phyloP scores from a whole-genome alignment of 2,329 filamentous ascomycete species.

The Colletotrichum magnum region DNA sequence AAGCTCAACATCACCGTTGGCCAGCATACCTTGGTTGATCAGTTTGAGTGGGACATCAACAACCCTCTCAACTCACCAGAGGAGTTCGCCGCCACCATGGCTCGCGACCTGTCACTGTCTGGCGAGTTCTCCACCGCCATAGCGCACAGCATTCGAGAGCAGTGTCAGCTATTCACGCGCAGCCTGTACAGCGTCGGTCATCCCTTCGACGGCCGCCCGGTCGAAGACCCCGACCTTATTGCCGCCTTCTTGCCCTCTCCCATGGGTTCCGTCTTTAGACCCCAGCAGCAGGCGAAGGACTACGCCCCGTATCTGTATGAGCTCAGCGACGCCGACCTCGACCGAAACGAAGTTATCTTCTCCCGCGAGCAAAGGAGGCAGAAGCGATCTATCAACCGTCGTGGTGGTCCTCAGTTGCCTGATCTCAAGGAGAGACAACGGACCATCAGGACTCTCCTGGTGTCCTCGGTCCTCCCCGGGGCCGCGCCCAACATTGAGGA shows the following conservation, averaged over 20 bases:
- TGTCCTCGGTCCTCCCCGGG: conserved; percentile 93
- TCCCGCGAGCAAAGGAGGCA: conserved; percentile 94
- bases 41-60: conserved; percentile 99
- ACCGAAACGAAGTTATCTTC: conserved; percentile 92
- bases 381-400: conserved; percentile 93
- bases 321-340: conserved; percentile 89
- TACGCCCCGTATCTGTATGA: conserved; percentile 95
- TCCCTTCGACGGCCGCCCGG: conserved; percentile 92
- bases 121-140: conserved; percentile 98
- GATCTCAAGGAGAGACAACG: conserved; percentile 95
- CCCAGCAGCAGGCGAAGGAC: conserved; percentile 93
- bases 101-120: conserved; percentile 88
- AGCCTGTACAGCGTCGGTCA: conserved; percentile 94
- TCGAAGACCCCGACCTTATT: conserved; percentile 92
- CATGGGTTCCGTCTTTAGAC: conserved; percentile 85
- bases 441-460: conserved; percentile 91
- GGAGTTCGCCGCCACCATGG: conserved; percentile 92
- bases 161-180: conserved; percentile 93
- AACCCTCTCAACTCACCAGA: conserved; percentile 94
- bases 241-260: conserved; percentile 89
- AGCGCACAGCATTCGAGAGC: conserved; percentile 96
- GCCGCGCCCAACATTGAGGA: conserved; percentile 85
- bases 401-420: conserved; percentile 93
- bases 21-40: conserved; percentile 92
- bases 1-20: conserved; percentile 99